Evolutionary conservation across 305 asterid genomes (phyloP), one percentile per base, ranked within the genome.

Genomic region (Nicotiana rustica): DNA sequence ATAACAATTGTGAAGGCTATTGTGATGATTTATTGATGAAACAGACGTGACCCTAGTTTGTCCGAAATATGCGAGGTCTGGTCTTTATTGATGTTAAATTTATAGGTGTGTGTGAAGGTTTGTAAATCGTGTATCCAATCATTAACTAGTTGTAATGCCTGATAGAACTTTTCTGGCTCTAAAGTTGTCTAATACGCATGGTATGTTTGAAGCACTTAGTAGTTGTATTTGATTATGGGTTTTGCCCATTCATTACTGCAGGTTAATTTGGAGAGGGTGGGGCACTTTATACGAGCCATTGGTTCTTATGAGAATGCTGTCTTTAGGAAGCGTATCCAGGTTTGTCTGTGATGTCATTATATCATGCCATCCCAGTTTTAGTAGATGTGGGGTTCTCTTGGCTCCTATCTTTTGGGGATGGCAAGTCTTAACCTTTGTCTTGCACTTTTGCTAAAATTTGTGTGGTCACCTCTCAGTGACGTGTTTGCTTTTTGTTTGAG

Each of bases 221-320:
- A 60, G 36, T 57, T 57, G 33, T 15, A 10, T 21, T 56, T 49
- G 57, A 14, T 52, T 41, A 47, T 57, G 67, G 14, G 10, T 67
- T 66, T 47, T 49, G 29, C 65, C 15, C 17, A 17, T 71, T 61
- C 25, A 6, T 83, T 76, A 84, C 29, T 69, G 60, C 85, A 92
- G 96, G 93, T 91, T 83, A 86, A 89, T 82, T 86, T 91, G 87
- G 84, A 86, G 82, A 86, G 89, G 57, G 90, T 85, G 67, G 92
- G 86, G 35, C 88, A 88, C 81, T 91, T 90, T 75, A 78, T 91
- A 77, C 91, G 78, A 84, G 87, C 91, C 79, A 83, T 91, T 83
- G 92, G 88, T 75, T 67, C 88, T 36, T 77, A 84, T 66, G 95
- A 91, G 85, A 71, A 80, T 81, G 85, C 86, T 15, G 86, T 89